A percentile compares a stretch with the other conserved stretches of the same genome.
phyloP scores from a whole-genome alignment of 306 rosid species.

The Rubus parviflorus region DNA sequence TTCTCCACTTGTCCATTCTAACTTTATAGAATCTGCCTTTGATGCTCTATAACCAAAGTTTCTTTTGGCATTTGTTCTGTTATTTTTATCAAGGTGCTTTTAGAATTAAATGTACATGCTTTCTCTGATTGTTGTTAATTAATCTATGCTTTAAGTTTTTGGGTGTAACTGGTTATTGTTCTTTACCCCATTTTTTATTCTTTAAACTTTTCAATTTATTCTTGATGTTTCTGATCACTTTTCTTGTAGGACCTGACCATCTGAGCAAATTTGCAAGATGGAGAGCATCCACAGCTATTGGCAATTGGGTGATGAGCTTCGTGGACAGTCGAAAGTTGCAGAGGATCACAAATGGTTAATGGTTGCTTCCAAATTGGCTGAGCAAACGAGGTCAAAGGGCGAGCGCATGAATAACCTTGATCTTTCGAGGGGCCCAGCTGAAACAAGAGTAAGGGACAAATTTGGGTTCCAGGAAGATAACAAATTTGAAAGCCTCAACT shows the following conservation, averaged over 20 bases:
- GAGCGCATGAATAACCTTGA: conserved; percentile 94
- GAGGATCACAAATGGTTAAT: conserved; percentile 94
- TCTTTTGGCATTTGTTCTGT: background rate
- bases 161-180: background rate
- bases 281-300: conserved; percentile 83
- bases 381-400: conserved; percentile 84
- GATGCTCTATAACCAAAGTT: background rate
- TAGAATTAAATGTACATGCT: background rate
- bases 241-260: conserved; percentile 19
- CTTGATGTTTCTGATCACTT: background rate
- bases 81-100: background rate
- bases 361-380: conserved; percentile 95
- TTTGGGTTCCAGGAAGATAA: conserved; percentile 90
- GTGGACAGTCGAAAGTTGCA: conserved; percentile 85
- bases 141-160: background rate
- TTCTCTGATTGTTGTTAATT: background rate
- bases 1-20: background rate
- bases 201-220: background rate
- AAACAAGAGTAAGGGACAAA: conserved; percentile 73
- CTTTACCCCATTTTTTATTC: background rate
- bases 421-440: conserved; percentile 70
- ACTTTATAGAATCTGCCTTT: background rate
- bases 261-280: conserved; percentile 52
- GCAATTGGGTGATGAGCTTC: conserved; percentile 97
- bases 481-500: conserved; percentile 77